Percentiles rank a stretch among this genome's conserved stretches.
phyloP scores from a whole-genome alignment of 768 basidiomycete genomes.

The Neoboletus magnificus region DNA sequence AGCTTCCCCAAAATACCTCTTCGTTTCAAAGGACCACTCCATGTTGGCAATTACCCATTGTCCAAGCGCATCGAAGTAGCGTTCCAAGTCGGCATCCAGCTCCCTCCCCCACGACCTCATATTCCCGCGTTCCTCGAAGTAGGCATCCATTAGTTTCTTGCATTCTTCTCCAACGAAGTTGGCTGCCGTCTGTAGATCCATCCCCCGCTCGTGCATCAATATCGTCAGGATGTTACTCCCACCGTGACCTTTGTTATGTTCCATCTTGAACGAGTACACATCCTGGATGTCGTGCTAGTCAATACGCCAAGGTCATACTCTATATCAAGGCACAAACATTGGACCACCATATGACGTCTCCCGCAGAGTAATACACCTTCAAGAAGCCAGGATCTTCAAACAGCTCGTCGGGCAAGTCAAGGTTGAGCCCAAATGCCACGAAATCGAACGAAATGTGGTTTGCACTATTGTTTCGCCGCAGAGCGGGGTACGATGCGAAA shows the following conservation, averaged over 20 bases:
- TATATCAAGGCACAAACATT: constrained; percentile 47
- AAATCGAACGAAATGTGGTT: constrained; percentile 61
- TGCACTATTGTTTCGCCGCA: constrained; percentile 70
- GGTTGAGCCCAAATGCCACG: constrained; percentile 56
- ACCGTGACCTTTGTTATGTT: constrained; percentile 59
- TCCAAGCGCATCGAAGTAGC: constrained; percentile 53
- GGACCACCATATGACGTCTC: constrained; percentile 67
- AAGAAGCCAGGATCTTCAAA: constrained; percentile 54
- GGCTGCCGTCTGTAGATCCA: constrained; percentile 56
- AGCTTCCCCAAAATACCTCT: constrained; percentile 61
- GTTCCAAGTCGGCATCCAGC: constrained; percentile 48
- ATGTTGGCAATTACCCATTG: constrained; percentile 64
- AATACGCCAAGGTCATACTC: neutral
- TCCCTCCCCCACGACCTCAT: constrained; percentile 49
- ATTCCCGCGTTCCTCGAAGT: constrained; percentile 41
- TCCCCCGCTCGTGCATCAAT: constrained; percentile 52
- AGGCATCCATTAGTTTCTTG: constrained; percentile 47
- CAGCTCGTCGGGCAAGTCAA: constrained; percentile 62
- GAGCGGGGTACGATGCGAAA: constrained; percentile 48
- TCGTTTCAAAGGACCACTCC: constrained; percentile 68
- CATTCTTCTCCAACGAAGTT: constrained; percentile 55
- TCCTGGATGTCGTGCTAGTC: constrained; percentile 41
- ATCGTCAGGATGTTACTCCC: constrained; percentile 71
- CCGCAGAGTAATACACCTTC: constrained; percentile 54
- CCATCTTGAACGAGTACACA: constrained; percentile 71